Evolutionary conservation across 192 early-diverging fungal species (phyloP).

Genomic region (Coemansia sp.): DNA sequence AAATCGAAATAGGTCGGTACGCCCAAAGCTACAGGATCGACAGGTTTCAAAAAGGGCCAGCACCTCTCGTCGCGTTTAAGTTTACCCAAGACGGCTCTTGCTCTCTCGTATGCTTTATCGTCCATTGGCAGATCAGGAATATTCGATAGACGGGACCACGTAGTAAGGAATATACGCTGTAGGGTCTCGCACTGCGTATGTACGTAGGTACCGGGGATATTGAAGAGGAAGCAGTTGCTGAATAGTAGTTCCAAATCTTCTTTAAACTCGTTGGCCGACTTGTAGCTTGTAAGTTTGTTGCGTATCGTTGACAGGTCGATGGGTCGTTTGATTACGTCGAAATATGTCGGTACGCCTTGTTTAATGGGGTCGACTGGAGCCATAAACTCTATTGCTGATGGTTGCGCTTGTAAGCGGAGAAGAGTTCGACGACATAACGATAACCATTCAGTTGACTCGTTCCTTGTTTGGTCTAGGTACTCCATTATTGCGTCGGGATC

Average conservation of each 20-base stretch:
- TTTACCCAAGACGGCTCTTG: conserved; percentile 18
- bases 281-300: conserved; percentile 64
- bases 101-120: conserved; percentile 16
- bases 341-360: conserved; percentile 66
- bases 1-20: conserved; percentile 68
- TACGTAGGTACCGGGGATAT: conserved; percentile 58
- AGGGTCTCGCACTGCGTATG: conserved; percentile 58
- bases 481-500: conserved; percentile 34
- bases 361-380: conserved; percentile 68
- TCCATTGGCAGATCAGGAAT: background rate
- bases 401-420: conserved; percentile 58
- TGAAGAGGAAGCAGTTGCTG: conserved; percentile 71
- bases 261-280: conserved; percentile 50
- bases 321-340: conserved; percentile 66
- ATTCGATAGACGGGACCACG: conserved; percentile 26
- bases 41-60: conserved; percentile 63
- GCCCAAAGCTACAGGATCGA: conserved; percentile 63
- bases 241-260: conserved; percentile 64
- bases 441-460: conserved; percentile 26
- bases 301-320: conserved; percentile 76
- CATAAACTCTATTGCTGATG: conserved; percentile 64
- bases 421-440: conserved; percentile 29
- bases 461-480: conserved; percentile 15
- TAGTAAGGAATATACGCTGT: conserved; percentile 54
- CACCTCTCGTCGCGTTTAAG: conserved; percentile 32